phyloP scores from a whole-genome alignment of 2,329 filamentous ascomycete genomes.

The Alternaria arbusti region DNA sequence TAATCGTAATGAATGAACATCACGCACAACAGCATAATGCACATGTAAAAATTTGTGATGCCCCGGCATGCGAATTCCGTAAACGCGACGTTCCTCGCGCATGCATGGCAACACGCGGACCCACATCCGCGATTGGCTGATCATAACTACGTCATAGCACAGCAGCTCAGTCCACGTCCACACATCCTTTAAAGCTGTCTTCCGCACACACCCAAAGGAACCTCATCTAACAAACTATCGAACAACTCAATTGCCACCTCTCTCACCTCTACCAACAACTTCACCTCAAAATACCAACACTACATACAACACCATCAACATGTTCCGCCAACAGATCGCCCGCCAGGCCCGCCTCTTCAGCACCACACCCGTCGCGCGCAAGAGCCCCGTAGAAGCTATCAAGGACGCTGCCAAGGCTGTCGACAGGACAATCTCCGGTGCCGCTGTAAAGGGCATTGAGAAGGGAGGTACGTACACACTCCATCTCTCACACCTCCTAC shows the following conservation, averaged over 20 bases:
- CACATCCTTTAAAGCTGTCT: conserved; percentile 24
- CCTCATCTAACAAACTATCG: conserved; percentile 11
- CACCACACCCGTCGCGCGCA: conserved; percentile 58
- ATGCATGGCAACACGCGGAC: conserved; percentile 1
- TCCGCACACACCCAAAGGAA: conserved; percentile 6
- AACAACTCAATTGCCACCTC: conserved; percentile 3
- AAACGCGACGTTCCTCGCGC: conserved; percentile 5
- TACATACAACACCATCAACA: conserved; percentile 36
- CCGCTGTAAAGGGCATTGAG: conserved; percentile 67
- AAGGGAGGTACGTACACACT: conserved; percentile 61
- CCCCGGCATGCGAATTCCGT: conserved; percentile 1
- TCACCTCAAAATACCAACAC: conserved; percentile 4
- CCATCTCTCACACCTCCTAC: background rate
- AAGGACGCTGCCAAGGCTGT: conserved; percentile 66
- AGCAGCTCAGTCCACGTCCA: conserved; percentile 9
- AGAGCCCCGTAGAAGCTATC: conserved; percentile 60
- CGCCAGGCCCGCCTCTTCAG: conserved; percentile 60
- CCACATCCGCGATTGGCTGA: conserved; percentile 12
- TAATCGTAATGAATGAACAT: conserved; percentile 1
- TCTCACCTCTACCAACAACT: background rate
- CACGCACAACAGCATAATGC: background rate
- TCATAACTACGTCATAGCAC: conserved; percentile 34
- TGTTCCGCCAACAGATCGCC: conserved; percentile 55
- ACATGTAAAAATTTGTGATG: conserved; percentile 1
- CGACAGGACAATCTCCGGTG: conserved; percentile 62